Percentiles rank a stretch among this genome's conserved stretches.
Conservation (phyloP, 768 basidiomycete genomes). For the Terana coerulea region DNA sequence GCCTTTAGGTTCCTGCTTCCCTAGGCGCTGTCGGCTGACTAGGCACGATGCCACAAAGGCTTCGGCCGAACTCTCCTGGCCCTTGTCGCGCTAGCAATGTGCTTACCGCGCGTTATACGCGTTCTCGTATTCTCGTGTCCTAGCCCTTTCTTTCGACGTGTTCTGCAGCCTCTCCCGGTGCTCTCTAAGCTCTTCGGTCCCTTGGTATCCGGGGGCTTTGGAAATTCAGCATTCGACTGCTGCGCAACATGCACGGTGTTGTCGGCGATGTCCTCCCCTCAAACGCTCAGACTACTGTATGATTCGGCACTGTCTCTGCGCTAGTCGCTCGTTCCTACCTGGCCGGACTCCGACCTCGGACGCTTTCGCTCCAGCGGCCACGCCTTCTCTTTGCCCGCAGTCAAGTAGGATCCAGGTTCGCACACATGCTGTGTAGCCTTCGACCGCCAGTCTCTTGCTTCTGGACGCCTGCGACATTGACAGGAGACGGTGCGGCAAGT, state of each 20-base stretch:
- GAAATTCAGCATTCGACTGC: too few relatives aligned
- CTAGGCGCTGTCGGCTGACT: not conserved
- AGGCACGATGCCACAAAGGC: not conserved
- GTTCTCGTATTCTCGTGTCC: not conserved
- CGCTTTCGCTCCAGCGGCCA: not conserved
- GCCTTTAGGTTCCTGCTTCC: not conserved
- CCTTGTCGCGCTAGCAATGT: not conserved
- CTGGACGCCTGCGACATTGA: not conserved
- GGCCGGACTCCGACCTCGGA: not conserved
- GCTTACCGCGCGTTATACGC: not conserved
- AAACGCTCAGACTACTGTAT: too few relatives aligned
- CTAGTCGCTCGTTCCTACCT: not conserved
- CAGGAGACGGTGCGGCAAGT: not conserved
- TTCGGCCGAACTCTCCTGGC: not conserved
- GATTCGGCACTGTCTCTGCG: not conserved
- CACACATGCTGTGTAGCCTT: not conserved
- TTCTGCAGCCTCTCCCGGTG: not conserved
- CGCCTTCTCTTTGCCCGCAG: not conserved
- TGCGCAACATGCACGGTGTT: too few relatives aligned
- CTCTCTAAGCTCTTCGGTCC: too few relatives aligned
- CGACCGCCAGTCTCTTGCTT: not conserved
- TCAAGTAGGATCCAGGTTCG: not conserved
- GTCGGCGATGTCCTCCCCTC: too few relatives aligned
- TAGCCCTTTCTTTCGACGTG: not conserved
- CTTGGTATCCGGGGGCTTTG: too few relatives aligned